Conservation (phyloP, 2,329 filamentous ascomycete genomes). For the Aspergillus texensis region DNA sequence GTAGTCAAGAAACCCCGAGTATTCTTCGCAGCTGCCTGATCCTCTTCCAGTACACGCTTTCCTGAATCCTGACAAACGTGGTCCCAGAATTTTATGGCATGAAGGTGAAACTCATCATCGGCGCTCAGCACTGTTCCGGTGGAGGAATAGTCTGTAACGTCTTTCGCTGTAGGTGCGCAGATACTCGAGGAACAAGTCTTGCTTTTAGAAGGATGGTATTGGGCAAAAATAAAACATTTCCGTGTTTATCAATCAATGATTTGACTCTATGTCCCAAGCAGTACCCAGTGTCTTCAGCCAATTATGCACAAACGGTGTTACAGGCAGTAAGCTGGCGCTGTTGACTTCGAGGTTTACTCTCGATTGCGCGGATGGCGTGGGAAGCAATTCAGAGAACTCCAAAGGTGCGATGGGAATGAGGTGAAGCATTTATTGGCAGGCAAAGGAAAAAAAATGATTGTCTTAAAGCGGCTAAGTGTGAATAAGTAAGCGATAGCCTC, state of each 20-base stretch:
- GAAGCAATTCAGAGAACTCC: background rate
- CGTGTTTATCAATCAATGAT: conserved; percentile 1
- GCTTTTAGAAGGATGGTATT: conserved; percentile 5
- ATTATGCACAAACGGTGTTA: background rate
- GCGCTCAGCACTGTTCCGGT: background rate
- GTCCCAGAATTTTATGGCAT: conserved; percentile 1
- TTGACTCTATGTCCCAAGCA: background rate
- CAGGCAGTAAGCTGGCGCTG: background rate
- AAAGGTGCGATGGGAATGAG: background rate
- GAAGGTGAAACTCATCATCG: conserved; percentile 11
- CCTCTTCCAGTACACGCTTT: conserved; percentile 6
- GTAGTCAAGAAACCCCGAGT: conserved; percentile 3
- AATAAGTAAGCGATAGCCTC: conserved; percentile 8
- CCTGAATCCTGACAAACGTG: conserved; percentile 6
- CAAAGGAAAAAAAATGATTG: background rate
- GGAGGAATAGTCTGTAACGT: background rate
- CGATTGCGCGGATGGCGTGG: background rate
- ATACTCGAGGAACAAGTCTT: background rate
- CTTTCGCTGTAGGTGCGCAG: background rate
- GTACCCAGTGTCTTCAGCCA: background rate
- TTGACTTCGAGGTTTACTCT: background rate
- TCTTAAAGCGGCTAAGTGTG: conserved; percentile 2
- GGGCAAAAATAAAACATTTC: conserved; percentile 7
- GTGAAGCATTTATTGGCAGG: conserved; percentile 1
- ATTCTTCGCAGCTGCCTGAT: background rate